Evolutionary conservation across 306 rosid species (phyloP).

Genomic region (Sicyos edulis): DNA sequence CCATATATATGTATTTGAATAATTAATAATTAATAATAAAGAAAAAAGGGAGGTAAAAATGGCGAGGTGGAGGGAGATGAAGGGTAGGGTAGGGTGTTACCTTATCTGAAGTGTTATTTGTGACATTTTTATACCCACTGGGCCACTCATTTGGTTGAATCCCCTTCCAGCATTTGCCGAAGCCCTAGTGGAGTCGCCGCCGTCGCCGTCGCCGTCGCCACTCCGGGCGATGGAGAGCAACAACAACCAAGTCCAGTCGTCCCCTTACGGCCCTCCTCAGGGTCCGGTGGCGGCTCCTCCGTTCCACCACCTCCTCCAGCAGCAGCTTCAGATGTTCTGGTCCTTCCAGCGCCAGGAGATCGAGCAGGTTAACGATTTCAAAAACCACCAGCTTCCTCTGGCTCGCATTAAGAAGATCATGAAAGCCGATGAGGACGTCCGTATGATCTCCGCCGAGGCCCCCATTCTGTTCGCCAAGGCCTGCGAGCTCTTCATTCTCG

Average conservation of each 20-base stretch:
- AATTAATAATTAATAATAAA: constrained; percentile 5
- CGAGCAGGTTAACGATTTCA: constrained; percentile 86
- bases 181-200: background rate
- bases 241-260: constrained; percentile 41
- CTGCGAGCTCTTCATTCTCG: constrained; percentile 98
- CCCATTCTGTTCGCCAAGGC: constrained; percentile 91
- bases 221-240: constrained; percentile 36
- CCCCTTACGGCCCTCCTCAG: constrained; percentile 40
- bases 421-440: constrained; percentile 98
- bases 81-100: constrained; percentile 2
- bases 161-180: constrained; percentile 5
- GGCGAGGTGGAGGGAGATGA: constrained; percentile 12
- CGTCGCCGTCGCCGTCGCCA: background rate
- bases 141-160: too few relatives aligned
- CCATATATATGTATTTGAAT: too few relatives aligned
- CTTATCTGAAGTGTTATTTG: constrained; percentile 17
- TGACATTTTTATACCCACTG: background rate
- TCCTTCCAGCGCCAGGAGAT: constrained; percentile 80
- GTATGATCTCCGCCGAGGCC: constrained; percentile 97
- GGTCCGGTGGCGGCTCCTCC: constrained; percentile 38
- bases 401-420: constrained; percentile 99
- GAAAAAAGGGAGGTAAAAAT: background rate
- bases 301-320: constrained; percentile 89
- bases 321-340: constrained; percentile 97
- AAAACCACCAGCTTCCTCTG: constrained; percentile 94